A percentile compares a stretch with the other conserved stretches of the same genome.
These are phyloP conservation scores for Polytrichum commune DNA, from an alignment of 225 moss, liverwort and hornwort species.

Conservation along the genomic window DNA sequence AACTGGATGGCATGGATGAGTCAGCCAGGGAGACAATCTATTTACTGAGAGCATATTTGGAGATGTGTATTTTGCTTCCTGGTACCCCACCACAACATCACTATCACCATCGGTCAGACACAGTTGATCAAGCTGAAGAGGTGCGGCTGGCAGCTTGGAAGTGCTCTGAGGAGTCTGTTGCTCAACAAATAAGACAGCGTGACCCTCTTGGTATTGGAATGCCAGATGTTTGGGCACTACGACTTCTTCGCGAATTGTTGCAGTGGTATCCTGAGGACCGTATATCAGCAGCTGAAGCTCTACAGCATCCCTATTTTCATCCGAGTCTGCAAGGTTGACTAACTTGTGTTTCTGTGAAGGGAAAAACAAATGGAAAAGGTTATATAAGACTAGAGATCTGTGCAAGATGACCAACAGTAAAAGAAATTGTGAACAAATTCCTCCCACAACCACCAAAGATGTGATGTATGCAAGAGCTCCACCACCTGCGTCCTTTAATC, in stretches of 20 bases:
- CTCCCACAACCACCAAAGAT: too few species aligned
- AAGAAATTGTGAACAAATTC: too few species aligned
- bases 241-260: slow-evolving; percentile 66
- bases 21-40: slow-evolving; percentile 66
- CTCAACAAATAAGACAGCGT: slow-evolving; percentile 71
- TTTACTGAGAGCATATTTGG: slow-evolving; percentile 73
- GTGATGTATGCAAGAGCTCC: too few species aligned
- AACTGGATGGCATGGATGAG: slow-evolving; percentile 76
- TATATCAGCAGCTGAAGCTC: slow-evolving; percentile 66
- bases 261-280: slow-evolving; percentile 90
- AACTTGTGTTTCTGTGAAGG: too few species aligned
- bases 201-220: slow-evolving; percentile 81
- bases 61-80: slow-evolving; percentile 82
- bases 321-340: slow-evolving; percentile 38
- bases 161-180: slow-evolving; percentile 75
- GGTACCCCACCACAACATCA: slow-evolving; percentile 66
- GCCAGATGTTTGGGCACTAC: slow-evolving; percentile 73
- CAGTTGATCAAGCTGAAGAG: slow-evolving; percentile 61
- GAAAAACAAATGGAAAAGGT: too few species aligned
- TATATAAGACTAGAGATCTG: too few species aligned
- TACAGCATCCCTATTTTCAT: slow-evolving; percentile 74
- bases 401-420: too few species aligned
- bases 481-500: too few species aligned
- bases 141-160: slow-evolving; percentile 72
- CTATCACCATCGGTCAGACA: slow-evolving; percentile 51